Conservation (phyloP, 495 filamentous ascomycete species). For the Tuber calosporum region DNA sequence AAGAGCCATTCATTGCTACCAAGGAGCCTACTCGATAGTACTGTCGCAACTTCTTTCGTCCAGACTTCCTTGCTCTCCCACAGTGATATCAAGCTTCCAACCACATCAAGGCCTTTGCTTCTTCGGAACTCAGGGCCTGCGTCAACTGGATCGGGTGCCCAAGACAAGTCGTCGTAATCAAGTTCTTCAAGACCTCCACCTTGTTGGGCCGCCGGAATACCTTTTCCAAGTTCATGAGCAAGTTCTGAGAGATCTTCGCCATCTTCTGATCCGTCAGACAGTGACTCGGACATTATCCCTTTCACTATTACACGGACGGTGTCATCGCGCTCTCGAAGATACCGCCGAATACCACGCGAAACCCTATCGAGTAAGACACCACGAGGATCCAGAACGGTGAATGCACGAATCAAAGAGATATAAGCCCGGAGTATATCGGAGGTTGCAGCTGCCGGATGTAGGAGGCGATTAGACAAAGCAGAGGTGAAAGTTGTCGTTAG, state of each 20-base stretch:
- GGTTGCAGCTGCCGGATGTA: slow-evolving; percentile 85
- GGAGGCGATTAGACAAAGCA: slow-evolving; percentile 60
- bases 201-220: slow-evolving; percentile 28
- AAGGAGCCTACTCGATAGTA: slow-evolving; percentile 75
- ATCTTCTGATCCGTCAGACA: slow-evolving; percentile 23
- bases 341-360: slow-evolving; percentile 71
- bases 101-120: slow-evolving; percentile 83
- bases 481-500: slow-evolving; percentile 66
- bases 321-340: slow-evolving; percentile 89
- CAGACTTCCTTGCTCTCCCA: slow-evolving; percentile 83
- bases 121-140: slow-evolving; percentile 85
- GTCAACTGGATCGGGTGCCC: slow-evolving; percentile 87
- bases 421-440: slow-evolving; percentile 83
- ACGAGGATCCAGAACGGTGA: slow-evolving; percentile 81
- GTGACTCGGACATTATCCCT: slow-evolving; percentile 67
- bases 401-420: slow-evolving; percentile 83
- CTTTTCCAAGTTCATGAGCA: slow-evolving; percentile 64
- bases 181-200: slow-evolving; percentile 52
- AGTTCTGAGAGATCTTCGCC: slow-evolving; percentile 59
- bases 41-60: slow-evolving; percentile 82
- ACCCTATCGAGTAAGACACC: slow-evolving; percentile 85
- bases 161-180: slow-evolving; percentile 83
- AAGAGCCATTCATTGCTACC: slow-evolving; percentile 51
- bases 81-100: slow-evolving; percentile 77
- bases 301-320: slow-evolving; percentile 79